Conservation (phyloP, 2,329 filamentous ascomycete species). For the Colletotrichum eleusines region DNA sequence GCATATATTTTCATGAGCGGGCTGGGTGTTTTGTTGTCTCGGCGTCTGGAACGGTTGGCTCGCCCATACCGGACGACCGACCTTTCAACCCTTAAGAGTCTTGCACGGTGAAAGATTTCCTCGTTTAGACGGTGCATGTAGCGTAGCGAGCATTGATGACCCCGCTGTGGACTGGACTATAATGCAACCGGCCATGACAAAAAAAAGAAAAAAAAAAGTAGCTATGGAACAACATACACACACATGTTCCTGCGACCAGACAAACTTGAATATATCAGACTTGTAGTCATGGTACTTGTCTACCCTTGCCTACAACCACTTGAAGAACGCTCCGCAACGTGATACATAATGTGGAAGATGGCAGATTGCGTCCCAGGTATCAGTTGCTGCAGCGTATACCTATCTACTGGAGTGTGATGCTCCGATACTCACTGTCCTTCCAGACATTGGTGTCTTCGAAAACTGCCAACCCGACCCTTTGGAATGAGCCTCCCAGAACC, state of each 20-base stretch:
- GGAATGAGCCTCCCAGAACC: not conserved
- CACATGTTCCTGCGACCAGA: not conserved
- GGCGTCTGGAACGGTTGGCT: conserved; percentile 22
- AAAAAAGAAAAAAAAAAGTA: no score
- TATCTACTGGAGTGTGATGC: not conserved
- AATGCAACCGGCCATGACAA: conserved; percentile 1
- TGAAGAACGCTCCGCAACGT: not conserved
- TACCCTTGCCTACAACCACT: no score
- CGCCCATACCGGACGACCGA: not conserved
- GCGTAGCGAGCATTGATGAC: conserved; percentile 30
- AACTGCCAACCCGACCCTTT: conserved; percentile 15
- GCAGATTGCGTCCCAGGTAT: not conserved
- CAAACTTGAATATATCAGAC: not conserved
- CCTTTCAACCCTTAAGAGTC: not conserved
- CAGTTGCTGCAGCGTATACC: not conserved
- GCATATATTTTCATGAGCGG: conserved; percentile 26
- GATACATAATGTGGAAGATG: not conserved
- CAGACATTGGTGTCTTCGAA: not conserved
- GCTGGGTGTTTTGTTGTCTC: not conserved
- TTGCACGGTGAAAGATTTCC: conserved; percentile 1
- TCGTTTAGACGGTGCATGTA: conserved; percentile 25
- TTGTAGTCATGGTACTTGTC: not conserved
- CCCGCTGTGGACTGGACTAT: conserved; percentile 8
- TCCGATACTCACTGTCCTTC: not conserved
- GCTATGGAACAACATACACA: not conserved